Evolutionary conservation across 805 yeast species (phyloP), one percentile per base, ranked within the genome.

Genomic region (Yarrowia porcina): DNA sequence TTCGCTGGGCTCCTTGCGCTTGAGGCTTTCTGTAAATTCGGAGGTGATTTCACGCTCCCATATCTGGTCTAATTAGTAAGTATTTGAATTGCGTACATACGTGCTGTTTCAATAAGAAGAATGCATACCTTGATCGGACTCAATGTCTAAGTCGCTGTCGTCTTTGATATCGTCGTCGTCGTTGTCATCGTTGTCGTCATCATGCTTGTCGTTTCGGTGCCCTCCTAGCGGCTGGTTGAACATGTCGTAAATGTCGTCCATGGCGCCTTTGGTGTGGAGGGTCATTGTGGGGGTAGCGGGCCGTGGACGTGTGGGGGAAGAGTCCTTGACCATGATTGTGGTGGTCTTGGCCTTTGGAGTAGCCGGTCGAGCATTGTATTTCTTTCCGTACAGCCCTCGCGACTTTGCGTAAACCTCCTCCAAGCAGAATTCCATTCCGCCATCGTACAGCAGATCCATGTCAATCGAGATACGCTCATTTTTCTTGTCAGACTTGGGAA

Each of bases 231-330:
- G 70, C 64, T 69, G 69, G 38, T 66, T 89, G 71, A 90, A 88
- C 90, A 90, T 88, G 15, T 83, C 80, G 65, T 82, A 77, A 0
- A 90, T 86, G 67, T 90, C 97, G 62, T 83, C 82, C 63, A 84
- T 81, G 1, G 96, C 93, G 68, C 85, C 83, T 57, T 84, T 83
- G 0, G 96, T 87, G 70, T 81, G 87, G 69, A 86, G 75, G 0
- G 97, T 91, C 66, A 88, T 80, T 0, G 97, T 90, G 0, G 96
- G 96, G 0, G 96, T 87, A 11, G 63, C 54, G 6, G 63, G 63
- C 3, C 54, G 32, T 4, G 42, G 42, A 0, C 32, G 11, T 2
- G 63, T 23, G 6, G 52, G 44, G 3, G 52, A 32, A 25, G 33
- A 44, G 2, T 54, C 54, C 56, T 44, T 63, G 25, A 63, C 35